Percentiles rank a stretch among this genome's conserved stretches.
Evolutionary conservation across 352 stramenopile genomes (phyloP).

Genomic region (Phytophthora megakarya): DNA sequence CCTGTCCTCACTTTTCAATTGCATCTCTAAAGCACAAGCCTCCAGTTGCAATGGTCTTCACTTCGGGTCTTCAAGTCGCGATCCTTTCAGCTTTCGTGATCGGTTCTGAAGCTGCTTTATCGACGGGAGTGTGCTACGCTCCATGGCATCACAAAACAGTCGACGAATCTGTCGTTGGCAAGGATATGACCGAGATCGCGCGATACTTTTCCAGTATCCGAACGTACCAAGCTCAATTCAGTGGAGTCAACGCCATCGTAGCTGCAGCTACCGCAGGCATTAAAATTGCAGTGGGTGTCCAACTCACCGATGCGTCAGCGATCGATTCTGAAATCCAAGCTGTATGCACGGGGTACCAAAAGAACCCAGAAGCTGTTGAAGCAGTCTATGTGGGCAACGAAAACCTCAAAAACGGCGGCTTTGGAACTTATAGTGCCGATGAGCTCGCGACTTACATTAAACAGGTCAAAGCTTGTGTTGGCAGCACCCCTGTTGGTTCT

Average conservation of each 20-base stretch:
- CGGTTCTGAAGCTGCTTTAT: conserved; percentile 15
- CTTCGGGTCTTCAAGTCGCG: conserved; percentile 6
- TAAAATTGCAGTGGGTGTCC: conserved; percentile 67
- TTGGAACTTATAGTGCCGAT: conserved; percentile 41
- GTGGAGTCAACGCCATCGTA: conserved; percentile 54
- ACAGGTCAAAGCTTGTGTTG: conserved; percentile 57
- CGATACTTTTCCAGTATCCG: conserved; percentile 67
- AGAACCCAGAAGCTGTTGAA: conserved; percentile 44
- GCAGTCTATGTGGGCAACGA: conserved; percentile 82
- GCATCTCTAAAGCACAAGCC: conserved; percentile 10
- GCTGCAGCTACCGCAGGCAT: conserved; percentile 45
- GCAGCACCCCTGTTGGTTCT: conserved; percentile 51
- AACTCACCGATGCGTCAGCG: conserved; percentile 47
- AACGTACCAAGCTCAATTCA: conserved; percentile 77
- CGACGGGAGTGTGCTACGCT: conserved; percentile 64
- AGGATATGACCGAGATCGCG: conserved; percentile 45
- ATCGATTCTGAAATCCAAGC: conserved; percentile 62
- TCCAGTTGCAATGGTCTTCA: conserved; percentile 26
- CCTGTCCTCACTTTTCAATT: conserved; percentile 30
- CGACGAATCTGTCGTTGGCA: conserved; percentile 31
- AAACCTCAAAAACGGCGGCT: conserved; percentile 59
- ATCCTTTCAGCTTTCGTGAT: conserved; percentile 16
- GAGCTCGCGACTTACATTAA: conserved; percentile 51
- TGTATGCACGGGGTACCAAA: conserved; percentile 50
- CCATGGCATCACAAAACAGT: conserved; percentile 70